Conservation (phyloP, 2,329 filamentous ascomycete species). For the Mollisia scopiformis region DNA sequence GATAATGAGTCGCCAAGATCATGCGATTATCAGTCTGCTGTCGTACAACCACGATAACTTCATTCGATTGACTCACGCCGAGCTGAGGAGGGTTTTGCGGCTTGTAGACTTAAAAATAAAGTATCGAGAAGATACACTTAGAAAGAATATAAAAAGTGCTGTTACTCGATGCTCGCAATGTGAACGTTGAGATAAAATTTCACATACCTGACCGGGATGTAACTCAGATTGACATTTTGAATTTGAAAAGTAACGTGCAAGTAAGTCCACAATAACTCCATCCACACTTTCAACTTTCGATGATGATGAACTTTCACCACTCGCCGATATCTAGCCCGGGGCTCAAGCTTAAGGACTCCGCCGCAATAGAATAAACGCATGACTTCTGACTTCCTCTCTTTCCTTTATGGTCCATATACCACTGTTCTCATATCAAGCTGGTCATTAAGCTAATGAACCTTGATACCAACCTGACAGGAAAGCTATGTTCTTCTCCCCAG, state of each 20-base stretch:
- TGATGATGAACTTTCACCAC: not conserved
- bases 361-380: slow-evolving; percentile 7
- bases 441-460: not conserved
- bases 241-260: not conserved
- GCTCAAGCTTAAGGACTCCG: slow-evolving; percentile 5
- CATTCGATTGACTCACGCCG: not conserved
- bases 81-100: not conserved
- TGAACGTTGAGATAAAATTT: no score
- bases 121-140: not conserved
- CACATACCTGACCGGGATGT: no score
- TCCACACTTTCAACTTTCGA: not conserved
- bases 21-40: not conserved
- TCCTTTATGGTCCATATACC: not conserved
- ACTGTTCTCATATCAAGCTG: no score
- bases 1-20: not conserved
- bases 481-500: not conserved
- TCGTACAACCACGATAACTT: not conserved
- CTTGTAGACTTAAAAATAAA: not conserved
- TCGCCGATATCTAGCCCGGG: slow-evolving; percentile 10
- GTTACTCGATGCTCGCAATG: not conserved
- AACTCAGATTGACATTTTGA: not conserved
- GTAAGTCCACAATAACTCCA: not conserved
- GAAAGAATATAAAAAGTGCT: not conserved
- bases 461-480: not conserved
- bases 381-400: not conserved